Base-by-base conservation (phyloP, 768 basidiomycete species). In the Tylopilus vinaceipallidus region DNA sequence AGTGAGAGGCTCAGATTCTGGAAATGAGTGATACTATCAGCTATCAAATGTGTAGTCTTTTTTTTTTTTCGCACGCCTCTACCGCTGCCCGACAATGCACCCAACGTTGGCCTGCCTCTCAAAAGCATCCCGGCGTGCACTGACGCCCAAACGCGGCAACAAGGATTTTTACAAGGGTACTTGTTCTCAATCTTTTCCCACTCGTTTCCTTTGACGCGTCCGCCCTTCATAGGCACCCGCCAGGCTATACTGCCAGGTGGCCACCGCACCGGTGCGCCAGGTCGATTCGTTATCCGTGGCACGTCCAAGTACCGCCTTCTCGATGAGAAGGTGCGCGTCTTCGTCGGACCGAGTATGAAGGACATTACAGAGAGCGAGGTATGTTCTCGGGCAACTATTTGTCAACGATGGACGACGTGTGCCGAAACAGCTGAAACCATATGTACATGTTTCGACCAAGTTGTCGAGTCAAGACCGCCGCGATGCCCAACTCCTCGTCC, bases 91-190 rank as follows among this genome's bases (percentile, higher is more conserved):
- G 16, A 40, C 22, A 37, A 91, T 91, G 89, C 77, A 82, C 60
- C 79, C 88, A 5, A 86, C 91, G 19, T 65, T 79, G 14, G 74
- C 72, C n/a, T 73, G 81, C 47, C 73, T 85, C 3, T 89, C 88
- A 27, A 95, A 93, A 63, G 94, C 94, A 19, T 91, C 89, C 0
- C 77, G 95, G 48, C 75, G 82, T 22, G 81, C 93, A 2, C 73
- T 98, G 42, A 93, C 87, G 0, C 76, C 90, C 0, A 98, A 98
- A 67, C 73, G 84, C 40, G 95, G 82, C 14, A 97, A 97, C 73
- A 98, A 98, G 62, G 92, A 99, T 64, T 98, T 78, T 66, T 98
- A 97, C 78, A 98, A 98, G 71, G 95, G 95, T 88, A 7, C n/a
- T 70, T 42, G 8, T 32, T 34, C 16, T 17, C 14, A 33, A 14